Conservation (phyloP, 1,139 yeast genomes). For the Pichia kudriavzevii region DNA sequence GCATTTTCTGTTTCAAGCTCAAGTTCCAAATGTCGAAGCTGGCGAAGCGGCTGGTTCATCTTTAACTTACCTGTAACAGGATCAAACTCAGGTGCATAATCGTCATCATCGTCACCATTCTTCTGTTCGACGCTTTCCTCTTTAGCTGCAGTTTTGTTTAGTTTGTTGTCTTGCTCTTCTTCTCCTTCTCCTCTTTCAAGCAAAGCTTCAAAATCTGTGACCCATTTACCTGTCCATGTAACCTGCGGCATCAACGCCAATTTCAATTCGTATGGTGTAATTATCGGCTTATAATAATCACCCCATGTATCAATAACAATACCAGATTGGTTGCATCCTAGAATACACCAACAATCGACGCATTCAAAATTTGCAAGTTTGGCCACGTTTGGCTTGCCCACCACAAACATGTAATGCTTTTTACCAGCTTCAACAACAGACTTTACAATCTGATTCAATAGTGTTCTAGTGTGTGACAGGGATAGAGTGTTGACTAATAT, state of each 20-base stretch:
- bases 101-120: constrained; percentile 41
- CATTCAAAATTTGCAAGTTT: constrained; percentile 91
- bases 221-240: constrained; percentile 91
- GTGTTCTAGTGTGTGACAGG: constrained; percentile 55
- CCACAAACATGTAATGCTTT: constrained; percentile 88
- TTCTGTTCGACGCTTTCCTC: constrained; percentile 15
- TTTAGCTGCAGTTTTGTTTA: constrained; percentile 27
- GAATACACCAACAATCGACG: constrained; percentile 85
- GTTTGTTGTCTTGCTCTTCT: constrained; percentile 23
- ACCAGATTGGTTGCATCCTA: constrained; percentile 95
- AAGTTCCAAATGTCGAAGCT: constrained; percentile 58
- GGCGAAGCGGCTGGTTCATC: constrained; percentile 70
- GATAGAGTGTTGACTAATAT: constrained; percentile 85
- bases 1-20: constrained; percentile 18
- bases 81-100: constrained; percentile 77
- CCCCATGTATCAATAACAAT: constrained; percentile 68
- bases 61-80: constrained; percentile 76
- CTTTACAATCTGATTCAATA: constrained; percentile 50
- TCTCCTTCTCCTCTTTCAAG: constrained; percentile 29
- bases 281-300: constrained; percentile 83
- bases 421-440: constrained; percentile 72
- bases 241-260: constrained; percentile 70
- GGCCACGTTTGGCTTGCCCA: constrained; percentile 98
- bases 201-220: constrained; percentile 62
- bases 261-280: constrained; percentile 87